Evolutionary conservation across 1,139 yeast species (phyloP), one percentile per base, ranked within the genome.

Genomic region (Geotrichum histeridarum): DNA sequence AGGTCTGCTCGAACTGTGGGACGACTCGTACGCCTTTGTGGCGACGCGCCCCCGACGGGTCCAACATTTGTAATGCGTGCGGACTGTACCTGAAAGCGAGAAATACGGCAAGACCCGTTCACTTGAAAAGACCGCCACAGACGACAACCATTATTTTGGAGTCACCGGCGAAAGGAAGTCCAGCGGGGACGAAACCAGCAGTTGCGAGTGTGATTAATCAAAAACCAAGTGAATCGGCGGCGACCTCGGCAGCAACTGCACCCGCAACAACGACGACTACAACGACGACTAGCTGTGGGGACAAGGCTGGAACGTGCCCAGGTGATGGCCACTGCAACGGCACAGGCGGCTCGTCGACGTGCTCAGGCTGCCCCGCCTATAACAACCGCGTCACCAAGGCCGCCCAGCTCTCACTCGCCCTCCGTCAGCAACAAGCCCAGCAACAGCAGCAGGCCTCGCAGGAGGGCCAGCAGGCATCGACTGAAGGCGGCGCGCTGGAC

Each of bases 281-380:
- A 39, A 36, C 43, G 12, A 30, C 18, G 15, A 12, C 38, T 12
- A 14, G 33, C 30, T 30, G 39, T 4, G 49, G 22, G 8, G 42
- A 32, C 35, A 53, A 37, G 44, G 35, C 27, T 15, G 95, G 95
- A 0, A 78, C 86, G 4, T 87, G 95, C 64, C 81, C 83, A 56
- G 95, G 95, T 9, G 88, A 85, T 63, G 95, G 95, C 5, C 77
- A 83, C 59, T 87, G 95, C 68, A 86, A 86, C 64, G 95, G 95
- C 1, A 86, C 93, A 1, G 95, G 95, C 4, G 95, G 95, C 1
- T 73, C 90, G 1, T 78, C 78, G 3, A 89, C 89, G 1, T 87
- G 95, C 67, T 77, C 82, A 60, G 90, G 91, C 4, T 87, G 95
- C 66, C 94, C 95, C 1, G 90, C 93, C 2, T 86, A 70, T 66